phyloP scores from a whole-genome alignment of 2,329 filamentous ascomycete species.

The Ascochyta rabiei region DNA sequence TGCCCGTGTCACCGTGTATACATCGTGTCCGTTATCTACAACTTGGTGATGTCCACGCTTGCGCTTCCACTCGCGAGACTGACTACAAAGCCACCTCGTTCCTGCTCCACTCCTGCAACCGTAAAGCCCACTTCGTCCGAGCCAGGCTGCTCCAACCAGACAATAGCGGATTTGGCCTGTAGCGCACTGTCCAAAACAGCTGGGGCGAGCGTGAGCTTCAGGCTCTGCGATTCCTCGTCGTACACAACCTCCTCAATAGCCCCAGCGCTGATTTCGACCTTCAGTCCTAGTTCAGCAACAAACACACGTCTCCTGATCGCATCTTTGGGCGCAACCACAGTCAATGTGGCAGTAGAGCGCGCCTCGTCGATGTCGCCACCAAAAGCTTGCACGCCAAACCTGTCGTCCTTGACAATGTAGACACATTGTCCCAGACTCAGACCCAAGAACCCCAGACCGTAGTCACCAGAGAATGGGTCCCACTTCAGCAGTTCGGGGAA shows the following conservation, averaged over 20 bases:
- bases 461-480: slow-evolving; percentile 64
- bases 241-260: slow-evolving; percentile 23
- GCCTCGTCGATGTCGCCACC: slow-evolving; percentile 52
- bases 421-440: slow-evolving; percentile 57
- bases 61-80: slow-evolving; percentile 19
- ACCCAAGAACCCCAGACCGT: slow-evolving; percentile 62
- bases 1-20: neutral
- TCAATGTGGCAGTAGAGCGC: slow-evolving; percentile 24
- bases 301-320: slow-evolving; percentile 57
- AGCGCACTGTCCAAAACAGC: slow-evolving; percentile 15
- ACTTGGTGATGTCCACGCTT: slow-evolving; percentile 18
- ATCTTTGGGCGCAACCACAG: slow-evolving; percentile 52
- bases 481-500: slow-evolving; percentile 62
- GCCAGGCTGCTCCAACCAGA: slow-evolving; percentile 27
- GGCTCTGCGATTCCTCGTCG: slow-evolving; percentile 12
- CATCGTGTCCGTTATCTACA: neutral
- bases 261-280: slow-evolving; percentile 31
- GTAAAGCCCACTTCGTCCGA: slow-evolving; percentile 8
- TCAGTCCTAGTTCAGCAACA: slow-evolving; percentile 54
- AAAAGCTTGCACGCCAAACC: slow-evolving; percentile 56
- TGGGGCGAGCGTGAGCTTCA: slow-evolving; percentile 17
- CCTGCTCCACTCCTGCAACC: slow-evolving; percentile 16
- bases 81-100: slow-evolving; percentile 26
- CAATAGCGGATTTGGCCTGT: slow-evolving; percentile 22
- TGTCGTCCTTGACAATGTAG: slow-evolving; percentile 56